These are phyloP conservation scores for Cercospora beticola DNA, from an alignment of 2,329 filamentous ascomycete species.

Conservation along the genomic window DNA sequence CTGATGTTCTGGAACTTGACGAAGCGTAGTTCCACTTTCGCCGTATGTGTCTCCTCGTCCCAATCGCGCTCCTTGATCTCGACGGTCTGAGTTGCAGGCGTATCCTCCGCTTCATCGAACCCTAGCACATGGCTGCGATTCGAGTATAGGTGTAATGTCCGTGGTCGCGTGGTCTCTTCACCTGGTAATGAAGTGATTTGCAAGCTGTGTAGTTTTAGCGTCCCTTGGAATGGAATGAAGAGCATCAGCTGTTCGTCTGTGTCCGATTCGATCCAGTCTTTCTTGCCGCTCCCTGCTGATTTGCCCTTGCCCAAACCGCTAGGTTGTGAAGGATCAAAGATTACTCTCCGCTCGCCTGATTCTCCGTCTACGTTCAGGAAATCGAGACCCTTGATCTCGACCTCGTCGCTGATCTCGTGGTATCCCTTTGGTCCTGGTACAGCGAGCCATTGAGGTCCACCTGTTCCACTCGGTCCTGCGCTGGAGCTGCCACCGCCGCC, in stretches of 20 bases:
- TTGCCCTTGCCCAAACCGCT: conserved; percentile 61
- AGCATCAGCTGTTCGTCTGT: conserved; percentile 96
- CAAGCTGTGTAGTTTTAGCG: conserved; percentile 81
- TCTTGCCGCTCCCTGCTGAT: conserved; percentile 50
- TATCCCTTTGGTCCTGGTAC: conserved; percentile 77
- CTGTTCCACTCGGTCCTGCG: conserved; percentile 44
- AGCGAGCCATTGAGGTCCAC: conserved; percentile 64
- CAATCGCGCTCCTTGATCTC: conserved; percentile 75
- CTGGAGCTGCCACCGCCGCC: conserved; percentile 34
- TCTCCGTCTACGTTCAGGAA: conserved; percentile 82
- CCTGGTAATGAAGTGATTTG: conserved; percentile 84
- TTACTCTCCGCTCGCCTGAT: conserved; percentile 67
- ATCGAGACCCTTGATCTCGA: conserved; percentile 78
- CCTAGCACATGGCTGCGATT: conserved; percentile 89
- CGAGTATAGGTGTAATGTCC: conserved; percentile 78
- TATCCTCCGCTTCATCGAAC: conserved; percentile 91
- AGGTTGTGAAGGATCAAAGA: conserved; percentile 70
- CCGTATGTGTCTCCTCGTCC: conserved; percentile 55
- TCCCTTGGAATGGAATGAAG: conserved; percentile 84
- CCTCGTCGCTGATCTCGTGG: conserved; percentile 74
- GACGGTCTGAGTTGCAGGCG: conserved; percentile 75
- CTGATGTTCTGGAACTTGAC: conserved; percentile 97
- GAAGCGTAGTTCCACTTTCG: conserved; percentile 67
- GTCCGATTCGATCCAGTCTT: conserved; percentile 92
- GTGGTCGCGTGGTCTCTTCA: conserved; percentile 76